Base-by-base conservation (phyloP, 1,284 basidiomycete species). In the Ceratobasidium sp. region DNA sequence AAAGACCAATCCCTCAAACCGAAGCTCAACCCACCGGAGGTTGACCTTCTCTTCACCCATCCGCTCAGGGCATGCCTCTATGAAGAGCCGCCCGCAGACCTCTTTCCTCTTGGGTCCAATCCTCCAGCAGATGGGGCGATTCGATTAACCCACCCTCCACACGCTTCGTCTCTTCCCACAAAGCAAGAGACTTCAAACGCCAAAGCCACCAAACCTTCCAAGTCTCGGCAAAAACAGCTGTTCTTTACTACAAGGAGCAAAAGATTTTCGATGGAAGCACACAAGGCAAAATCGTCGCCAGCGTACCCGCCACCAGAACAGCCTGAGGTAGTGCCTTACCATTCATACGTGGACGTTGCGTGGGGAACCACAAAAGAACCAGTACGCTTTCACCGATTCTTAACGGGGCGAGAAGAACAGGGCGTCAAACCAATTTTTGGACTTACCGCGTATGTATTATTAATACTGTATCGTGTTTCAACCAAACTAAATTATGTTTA, bases 351-450 rank as follows among this genome's bases (percentile, higher is more conserved):
- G 51, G 93, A 95, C 81, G 81, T 88, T 61, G 82, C 84, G 4
- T 89, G 87, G 82, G 84, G 85, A 6, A 59, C 77, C 9, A 52
- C 73, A n/a, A 85, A 85, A n/a, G 79, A 80, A 7, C 79, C 76
- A n/a, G 81, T 90, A 15, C 86, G 93, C 29, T 87, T 90, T 81
- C 94, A 96, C 83, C 86, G 87, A 17, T 95, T 96, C 84, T 85
- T 95, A 56, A 96, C 94, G 0, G 94, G 94, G 0, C 84, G 93
- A 52, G 94, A 96, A 82, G 89, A 88, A 4, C 90, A 90, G 19
- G 93, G 93, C 0, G 89, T 94, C 22, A 95, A 94, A 80, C 95
- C 94, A 17, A 89, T 96, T 0, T 94, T 90, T 79, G 94, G 94
- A 1, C 84, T 95, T 17, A 96, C 95, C 65, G 89, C 93, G 93